Percentiles rank a stretch among this genome's conserved stretches.
phyloP scores from a whole-genome alignment of 495 filamentous ascomycete genomes.

The Penicillium alfredii region DNA sequence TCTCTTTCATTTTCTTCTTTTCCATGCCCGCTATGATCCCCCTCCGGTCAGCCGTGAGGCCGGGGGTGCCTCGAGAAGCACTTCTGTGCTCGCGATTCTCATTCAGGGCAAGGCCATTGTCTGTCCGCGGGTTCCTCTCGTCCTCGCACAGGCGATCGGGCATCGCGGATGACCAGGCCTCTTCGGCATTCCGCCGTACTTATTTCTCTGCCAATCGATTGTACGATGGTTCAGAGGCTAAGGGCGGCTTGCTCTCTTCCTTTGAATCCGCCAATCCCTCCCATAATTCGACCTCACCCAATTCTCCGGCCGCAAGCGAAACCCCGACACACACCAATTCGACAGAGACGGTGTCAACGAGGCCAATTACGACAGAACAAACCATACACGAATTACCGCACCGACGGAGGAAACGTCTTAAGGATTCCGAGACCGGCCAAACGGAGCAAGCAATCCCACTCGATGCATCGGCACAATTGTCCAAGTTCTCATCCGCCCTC shows the following conservation, averaged over 20 bases:
- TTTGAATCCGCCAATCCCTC: conserved; percentile 20
- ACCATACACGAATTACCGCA: conserved; percentile 39
- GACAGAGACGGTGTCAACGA: conserved; percentile 6
- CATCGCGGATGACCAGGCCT: conserved; percentile 22
- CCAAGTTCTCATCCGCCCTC: conserved; percentile 60
- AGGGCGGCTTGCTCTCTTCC: conserved; percentile 27
- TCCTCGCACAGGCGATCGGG: conserved; percentile 28
- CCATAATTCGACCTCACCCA: conserved; percentile 4
- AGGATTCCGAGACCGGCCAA: conserved; percentile 25
- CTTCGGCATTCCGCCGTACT: conserved; percentile 29
- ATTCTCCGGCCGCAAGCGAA: conserved; percentile 7
- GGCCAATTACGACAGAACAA: conserved; percentile 18
- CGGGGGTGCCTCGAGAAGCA: conserved; percentile 27
- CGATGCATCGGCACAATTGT: conserved; percentile 78
- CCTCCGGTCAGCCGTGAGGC: conserved; percentile 36
- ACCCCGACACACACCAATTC: conserved; percentile 4
- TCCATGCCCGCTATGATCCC: conserved; percentile 35
- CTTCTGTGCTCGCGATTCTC: conserved; percentile 33
- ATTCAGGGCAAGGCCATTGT: conserved; percentile 10
- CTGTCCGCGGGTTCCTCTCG: conserved; percentile 30
- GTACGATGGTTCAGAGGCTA: conserved; percentile 12
- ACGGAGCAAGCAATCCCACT: conserved; percentile 52
- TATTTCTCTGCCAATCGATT: conserved; percentile 39
- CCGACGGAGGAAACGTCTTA: conserved; percentile 46
- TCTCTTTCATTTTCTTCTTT: conserved; percentile 18